Conservation (phyloP, 163 green algal species). For the Chlorella variabilis region DNA sequence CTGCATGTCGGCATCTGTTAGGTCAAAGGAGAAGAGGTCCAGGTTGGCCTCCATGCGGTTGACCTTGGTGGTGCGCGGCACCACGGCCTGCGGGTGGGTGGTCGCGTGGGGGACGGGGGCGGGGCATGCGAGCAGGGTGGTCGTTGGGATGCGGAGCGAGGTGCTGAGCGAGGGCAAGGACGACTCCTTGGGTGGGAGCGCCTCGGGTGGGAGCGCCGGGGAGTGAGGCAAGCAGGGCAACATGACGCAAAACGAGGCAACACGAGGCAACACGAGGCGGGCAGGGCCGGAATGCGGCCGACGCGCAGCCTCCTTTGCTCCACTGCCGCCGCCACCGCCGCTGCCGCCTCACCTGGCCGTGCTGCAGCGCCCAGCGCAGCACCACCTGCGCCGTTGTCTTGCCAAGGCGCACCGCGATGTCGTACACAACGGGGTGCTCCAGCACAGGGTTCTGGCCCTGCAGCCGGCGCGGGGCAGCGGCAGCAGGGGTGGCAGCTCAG, state of each 20-base stretch:
- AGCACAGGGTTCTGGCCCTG: slow-evolving; percentile 70
- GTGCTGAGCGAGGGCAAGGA: too few relatives aligned
- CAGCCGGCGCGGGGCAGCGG: background rate
- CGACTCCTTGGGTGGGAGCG: too few relatives aligned
- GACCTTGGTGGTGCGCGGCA: slow-evolving; percentile 56
- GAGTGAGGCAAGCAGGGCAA: background rate
- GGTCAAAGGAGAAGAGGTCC: slow-evolving; percentile 54
- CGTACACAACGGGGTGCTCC: slow-evolving; percentile 40
- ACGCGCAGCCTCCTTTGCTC: too few relatives aligned
- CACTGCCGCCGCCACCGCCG: too few relatives aligned
- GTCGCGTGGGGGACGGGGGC: background rate
- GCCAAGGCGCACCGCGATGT: slow-evolving; percentile 35
- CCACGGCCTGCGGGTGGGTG: slow-evolving; percentile 42
- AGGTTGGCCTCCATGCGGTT: slow-evolving; percentile 62
- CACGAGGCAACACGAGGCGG: background rate
- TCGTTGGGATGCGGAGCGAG: too few relatives aligned
- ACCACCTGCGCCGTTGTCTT: slow-evolving; percentile 61
- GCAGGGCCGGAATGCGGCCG: too few relatives aligned
- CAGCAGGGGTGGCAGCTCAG: background rate
- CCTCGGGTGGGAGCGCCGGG: too few relatives aligned
- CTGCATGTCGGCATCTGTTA: slow-evolving; percentile 57
- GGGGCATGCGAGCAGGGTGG: background rate
- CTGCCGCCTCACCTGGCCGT: slow-evolving; percentile 55
- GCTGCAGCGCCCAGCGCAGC: slow-evolving; percentile 78
- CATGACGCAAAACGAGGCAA: too few relatives aligned